Evolutionary conservation across 257 asterid genomes (phyloP).

Genomic region (Catharanthus roseus): DNA sequence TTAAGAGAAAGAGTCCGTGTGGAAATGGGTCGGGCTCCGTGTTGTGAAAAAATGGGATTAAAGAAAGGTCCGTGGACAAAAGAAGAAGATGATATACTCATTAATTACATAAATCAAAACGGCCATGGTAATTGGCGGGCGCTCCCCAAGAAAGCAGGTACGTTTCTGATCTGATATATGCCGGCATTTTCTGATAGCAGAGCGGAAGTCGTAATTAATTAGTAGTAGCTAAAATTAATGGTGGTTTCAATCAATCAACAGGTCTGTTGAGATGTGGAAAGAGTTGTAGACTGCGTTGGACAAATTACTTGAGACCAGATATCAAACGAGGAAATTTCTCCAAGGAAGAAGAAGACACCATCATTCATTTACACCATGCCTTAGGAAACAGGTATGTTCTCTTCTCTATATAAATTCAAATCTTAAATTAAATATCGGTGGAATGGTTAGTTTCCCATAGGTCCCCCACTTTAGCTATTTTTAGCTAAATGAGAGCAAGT

Average conservation of each 20-base stretch:
- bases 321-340: conserved; percentile 56
- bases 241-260: too few relatives aligned
- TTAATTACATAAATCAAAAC: conserved; percentile 19
- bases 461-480: too few relatives aligned
- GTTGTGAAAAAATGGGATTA: conserved; percentile 33
- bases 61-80: conserved; percentile 40
- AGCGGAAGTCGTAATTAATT: too few relatives aligned
- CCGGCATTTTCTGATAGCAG: too few relatives aligned
- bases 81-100: conserved; percentile 31
- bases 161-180: too few relatives aligned
- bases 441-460: too few relatives aligned
- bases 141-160: conserved; percentile 39
- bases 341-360: conserved; percentile 45
- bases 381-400: conserved; percentile 27
- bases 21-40: conserved; percentile 33
- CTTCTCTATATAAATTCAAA: too few relatives aligned
- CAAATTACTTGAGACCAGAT: conserved; percentile 56
- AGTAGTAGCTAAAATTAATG: too few relatives aligned
- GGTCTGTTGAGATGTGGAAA: conserved; percentile 50
- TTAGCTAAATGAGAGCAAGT: too few relatives aligned
- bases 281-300: conserved; percentile 74
- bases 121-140: conserved; percentile 39
- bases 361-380: conserved; percentile 36
- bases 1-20: too few relatives aligned
- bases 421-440: too few relatives aligned